A percentile compares a stretch with the other conserved stretches of the same genome.
These are phyloP conservation scores for Harringtonia lauricola DNA, from an alignment of 2,329 filamentous ascomycete species.

Conservation along the genomic window DNA sequence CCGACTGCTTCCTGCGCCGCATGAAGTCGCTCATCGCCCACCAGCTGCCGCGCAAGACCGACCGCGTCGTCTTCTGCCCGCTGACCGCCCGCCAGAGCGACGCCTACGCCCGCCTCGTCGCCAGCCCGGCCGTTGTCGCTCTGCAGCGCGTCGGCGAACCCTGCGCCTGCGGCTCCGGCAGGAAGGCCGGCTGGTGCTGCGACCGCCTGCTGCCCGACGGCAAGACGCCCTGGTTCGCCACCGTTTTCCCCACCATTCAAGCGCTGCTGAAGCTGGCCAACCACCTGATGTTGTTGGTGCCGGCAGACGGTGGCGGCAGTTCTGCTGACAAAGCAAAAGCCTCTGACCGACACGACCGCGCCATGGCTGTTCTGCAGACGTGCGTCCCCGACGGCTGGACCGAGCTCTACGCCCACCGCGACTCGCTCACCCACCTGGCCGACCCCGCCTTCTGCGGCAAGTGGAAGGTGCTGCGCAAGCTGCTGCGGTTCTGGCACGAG, in stretches of 20 bases:
- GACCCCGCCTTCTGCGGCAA: conserved; percentile 93
- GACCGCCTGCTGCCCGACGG: conserved; percentile 46
- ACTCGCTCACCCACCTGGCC: conserved; percentile 69
- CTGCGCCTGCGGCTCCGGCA: conserved; percentile 60
- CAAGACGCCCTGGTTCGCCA: conserved; percentile 46
- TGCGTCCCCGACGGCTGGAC: conserved; percentile 69
- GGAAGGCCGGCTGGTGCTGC: conserved; percentile 76
- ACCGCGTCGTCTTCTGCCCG: conserved; percentile 90
- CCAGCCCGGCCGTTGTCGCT: conserved; percentile 55
- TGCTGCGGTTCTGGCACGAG: conserved; percentile 81
- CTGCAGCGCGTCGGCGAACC: conserved; percentile 56
- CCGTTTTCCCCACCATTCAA: conserved; percentile 77
- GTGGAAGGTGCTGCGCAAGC: conserved; percentile 81
- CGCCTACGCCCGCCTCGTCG: conserved; percentile 76
- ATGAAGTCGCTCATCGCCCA: conserved; percentile 90
- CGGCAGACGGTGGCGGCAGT: conserved; percentile 24
- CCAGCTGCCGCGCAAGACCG: conserved; percentile 88
- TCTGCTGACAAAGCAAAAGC: background rate
- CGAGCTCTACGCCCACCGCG: conserved; percentile 60
- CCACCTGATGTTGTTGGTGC: conserved; percentile 82
- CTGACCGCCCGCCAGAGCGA: conserved; percentile 69
- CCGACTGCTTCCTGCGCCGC: conserved; percentile 78
- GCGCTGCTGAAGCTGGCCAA: conserved; percentile 82
- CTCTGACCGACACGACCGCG: conserved; percentile 62
- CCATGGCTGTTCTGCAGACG: conserved; percentile 60